Evolutionary conservation across 1,139 yeast species (phyloP).

Genomic region (Suhomyces panamericanus): DNA sequence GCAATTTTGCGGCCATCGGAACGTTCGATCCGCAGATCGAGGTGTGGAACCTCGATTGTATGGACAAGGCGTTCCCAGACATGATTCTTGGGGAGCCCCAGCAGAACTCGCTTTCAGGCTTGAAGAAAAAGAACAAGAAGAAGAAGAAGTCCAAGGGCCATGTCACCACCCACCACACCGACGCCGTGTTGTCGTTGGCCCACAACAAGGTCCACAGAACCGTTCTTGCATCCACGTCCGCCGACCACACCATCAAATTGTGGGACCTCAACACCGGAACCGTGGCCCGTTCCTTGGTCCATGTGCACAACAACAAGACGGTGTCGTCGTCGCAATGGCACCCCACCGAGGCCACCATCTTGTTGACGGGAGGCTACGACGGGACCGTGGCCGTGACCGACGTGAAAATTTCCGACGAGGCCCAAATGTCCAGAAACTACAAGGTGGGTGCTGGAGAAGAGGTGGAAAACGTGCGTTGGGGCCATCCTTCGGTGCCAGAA

Average conservation of each 20-base stretch:
- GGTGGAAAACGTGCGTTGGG: slow-evolving; percentile 81
- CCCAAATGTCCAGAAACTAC: slow-evolving; percentile 60
- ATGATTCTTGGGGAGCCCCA: slow-evolving; percentile 81
- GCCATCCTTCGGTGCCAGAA: slow-evolving; percentile 50
- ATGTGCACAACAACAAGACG: slow-evolving; percentile 64
- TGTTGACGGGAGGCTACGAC: slow-evolving; percentile 93
- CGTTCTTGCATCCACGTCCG: slow-evolving; percentile 90
- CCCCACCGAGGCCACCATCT: slow-evolving; percentile 67
- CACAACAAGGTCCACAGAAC: slow-evolving; percentile 83
- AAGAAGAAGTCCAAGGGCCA: slow-evolving; percentile 49
- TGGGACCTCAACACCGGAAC: slow-evolving; percentile 84
- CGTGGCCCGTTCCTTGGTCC: slow-evolving; percentile 70
- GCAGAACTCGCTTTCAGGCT: slow-evolving; percentile 44
- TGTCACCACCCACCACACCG: slow-evolving; percentile 82
- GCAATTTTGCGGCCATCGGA: slow-evolving; percentile 94
- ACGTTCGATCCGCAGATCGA: slow-evolving; percentile 98
- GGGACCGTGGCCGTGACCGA: slow-evolving; percentile 77
- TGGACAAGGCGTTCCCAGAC: slow-evolving; percentile 95
- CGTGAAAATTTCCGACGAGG: slow-evolving; percentile 72
- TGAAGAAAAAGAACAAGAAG: slow-evolving; percentile 47
- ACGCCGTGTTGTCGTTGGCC: slow-evolving; percentile 85
- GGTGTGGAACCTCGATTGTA: slow-evolving; percentile 90
- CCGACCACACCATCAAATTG: slow-evolving; percentile 89
- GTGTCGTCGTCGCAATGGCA: slow-evolving; percentile 92
- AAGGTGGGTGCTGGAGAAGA: slow-evolving; percentile 70